Percentiles rank a stretch among this genome's conserved stretches.
phyloP scores from a whole-genome alignment of 2,329 filamentous ascomycete species.

The Epicoccum nigrum region DNA sequence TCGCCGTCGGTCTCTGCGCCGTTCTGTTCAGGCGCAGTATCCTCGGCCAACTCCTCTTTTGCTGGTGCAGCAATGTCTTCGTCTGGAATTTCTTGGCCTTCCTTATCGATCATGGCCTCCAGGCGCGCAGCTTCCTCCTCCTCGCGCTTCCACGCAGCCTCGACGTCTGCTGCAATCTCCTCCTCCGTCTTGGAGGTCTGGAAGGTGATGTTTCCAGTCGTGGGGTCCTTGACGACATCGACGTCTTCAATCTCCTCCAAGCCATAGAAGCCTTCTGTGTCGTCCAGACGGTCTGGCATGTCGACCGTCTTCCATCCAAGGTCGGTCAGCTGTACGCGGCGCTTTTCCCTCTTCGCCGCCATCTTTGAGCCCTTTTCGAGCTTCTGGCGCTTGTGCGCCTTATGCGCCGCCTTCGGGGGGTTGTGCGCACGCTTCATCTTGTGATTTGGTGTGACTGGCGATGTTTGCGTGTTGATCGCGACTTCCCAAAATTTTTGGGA shows the following conservation, averaged over 20 bases:
- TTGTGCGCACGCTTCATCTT: slow-evolving; percentile 47
- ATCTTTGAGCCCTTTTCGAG: slow-evolving; percentile 34
- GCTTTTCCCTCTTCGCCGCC: slow-evolving; percentile 29
- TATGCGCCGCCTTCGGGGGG: slow-evolving; percentile 48
- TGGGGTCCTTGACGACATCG: slow-evolving; percentile 70
- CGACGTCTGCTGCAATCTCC: slow-evolving; percentile 30
- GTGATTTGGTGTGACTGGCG: slow-evolving; percentile 1
- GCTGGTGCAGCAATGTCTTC: slow-evolving; percentile 12
- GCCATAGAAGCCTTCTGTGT: slow-evolving; percentile 92
- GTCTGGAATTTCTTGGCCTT: slow-evolving; percentile 15
- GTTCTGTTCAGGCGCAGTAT: slow-evolving; percentile 34
- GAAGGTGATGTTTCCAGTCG: slow-evolving; percentile 58
- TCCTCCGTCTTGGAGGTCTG: slow-evolving; percentile 39
- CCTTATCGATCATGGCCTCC: slow-evolving; percentile 31
- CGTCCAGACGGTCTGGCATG: slow-evolving; percentile 77
- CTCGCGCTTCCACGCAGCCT: slow-evolving; percentile 29
- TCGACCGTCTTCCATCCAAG: slow-evolving; percentile 68
- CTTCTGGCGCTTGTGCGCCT: slow-evolving; percentile 53
- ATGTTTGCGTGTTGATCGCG: background rate
- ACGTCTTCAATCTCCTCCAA: slow-evolving; percentile 92
- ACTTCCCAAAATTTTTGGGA: slow-evolving; percentile 27
- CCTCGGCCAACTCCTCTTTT: slow-evolving; percentile 16
- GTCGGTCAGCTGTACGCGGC: slow-evolving; percentile 55
- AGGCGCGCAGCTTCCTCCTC: slow-evolving; percentile 29
- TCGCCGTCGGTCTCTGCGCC: slow-evolving; percentile 52